These are phyloP conservation scores for Ophiostoma angusticollis DNA, from an alignment of 2,329 filamentous ascomycete genomes.

Conservation along the genomic window DNA sequence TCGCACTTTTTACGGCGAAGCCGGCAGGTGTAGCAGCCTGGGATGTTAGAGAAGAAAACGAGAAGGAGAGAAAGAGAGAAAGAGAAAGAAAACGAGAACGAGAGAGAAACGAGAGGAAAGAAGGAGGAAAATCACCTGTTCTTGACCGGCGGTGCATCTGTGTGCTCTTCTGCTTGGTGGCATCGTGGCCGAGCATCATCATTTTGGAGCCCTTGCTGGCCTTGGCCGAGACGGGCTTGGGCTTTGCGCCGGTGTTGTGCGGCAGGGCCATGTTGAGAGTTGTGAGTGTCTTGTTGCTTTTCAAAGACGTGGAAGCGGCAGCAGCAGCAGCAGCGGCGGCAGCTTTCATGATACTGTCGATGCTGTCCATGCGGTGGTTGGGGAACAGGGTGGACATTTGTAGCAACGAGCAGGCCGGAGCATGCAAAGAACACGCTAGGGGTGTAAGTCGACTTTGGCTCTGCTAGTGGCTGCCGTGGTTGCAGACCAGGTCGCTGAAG, in stretches of 20 bases:
- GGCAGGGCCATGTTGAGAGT: constrained; percentile 49
- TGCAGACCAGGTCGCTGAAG: neutral
- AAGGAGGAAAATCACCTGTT: constrained; percentile 55
- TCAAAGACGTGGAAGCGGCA: constrained; percentile 6
- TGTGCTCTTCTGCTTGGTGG: constrained; percentile 50
- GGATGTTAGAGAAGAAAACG: constrained; percentile 4
- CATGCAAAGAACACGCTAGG: too few species aligned
- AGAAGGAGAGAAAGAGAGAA: constrained; percentile 14
- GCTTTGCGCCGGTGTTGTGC: constrained; percentile 30
- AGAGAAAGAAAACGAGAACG: constrained; percentile 18
- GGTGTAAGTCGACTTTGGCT: too few species aligned
- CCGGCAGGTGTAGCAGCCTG: constrained; percentile 57
- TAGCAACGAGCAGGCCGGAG: too few species aligned
- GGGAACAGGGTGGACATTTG: constrained; percentile 57
- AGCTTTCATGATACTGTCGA: constrained; percentile 22
- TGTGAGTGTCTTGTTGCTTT: constrained; percentile 16
- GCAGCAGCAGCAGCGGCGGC: too few species aligned
- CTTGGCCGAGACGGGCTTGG: constrained; percentile 26
- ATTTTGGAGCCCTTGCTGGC: too few species aligned
- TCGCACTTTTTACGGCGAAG: constrained; percentile 58
- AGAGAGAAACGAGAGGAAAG: neutral
- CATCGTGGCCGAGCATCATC: too few species aligned
- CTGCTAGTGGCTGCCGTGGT: neutral
- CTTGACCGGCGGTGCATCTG: constrained; percentile 92
- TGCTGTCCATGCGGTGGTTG: constrained; percentile 37